Evolutionary conservation across 805 yeast species (phyloP).

Genomic region (Lachancea meyersii): DNA sequence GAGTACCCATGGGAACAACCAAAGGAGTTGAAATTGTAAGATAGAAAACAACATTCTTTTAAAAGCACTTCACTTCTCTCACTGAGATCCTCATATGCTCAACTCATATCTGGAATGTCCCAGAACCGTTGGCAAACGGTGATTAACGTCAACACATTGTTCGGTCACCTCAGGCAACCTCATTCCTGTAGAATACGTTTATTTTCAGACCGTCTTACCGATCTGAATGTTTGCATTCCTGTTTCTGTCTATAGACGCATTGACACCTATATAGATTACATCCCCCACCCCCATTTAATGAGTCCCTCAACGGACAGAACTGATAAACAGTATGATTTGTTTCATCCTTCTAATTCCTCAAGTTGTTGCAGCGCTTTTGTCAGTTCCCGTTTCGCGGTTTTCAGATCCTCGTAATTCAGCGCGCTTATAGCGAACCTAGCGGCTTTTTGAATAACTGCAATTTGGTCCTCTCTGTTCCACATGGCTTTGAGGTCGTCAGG

Average conservation of each 20-base stretch:
- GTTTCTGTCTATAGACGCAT: slow-evolving; percentile 10
- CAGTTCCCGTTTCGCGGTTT: slow-evolving; percentile 61
- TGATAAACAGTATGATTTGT: neutral
- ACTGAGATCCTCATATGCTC: slow-evolving; percentile 2
- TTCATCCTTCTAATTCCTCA: slow-evolving; percentile 5
- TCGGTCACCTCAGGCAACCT: slow-evolving; percentile 1
- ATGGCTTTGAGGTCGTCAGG: slow-evolving; percentile 33
- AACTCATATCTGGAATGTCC: slow-evolving; percentile 1
- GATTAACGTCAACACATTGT: no score
- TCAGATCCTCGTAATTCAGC: slow-evolving; percentile 65
- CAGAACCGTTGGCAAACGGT: no score
- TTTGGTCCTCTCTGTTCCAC: slow-evolving; percentile 49
- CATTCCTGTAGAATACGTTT: slow-evolving; percentile 7
- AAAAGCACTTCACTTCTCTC: neutral
- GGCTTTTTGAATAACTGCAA: slow-evolving; percentile 55
- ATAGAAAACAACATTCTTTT: no score
- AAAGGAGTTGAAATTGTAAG: slow-evolving; percentile 61
- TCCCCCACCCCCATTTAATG: slow-evolving; percentile 3
- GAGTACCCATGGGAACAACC: slow-evolving; percentile 98
- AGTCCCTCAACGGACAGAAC: slow-evolving; percentile 11
- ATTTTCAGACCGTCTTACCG: slow-evolving; percentile 2
- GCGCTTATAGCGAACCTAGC: slow-evolving; percentile 78
- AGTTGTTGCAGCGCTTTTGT: slow-evolving; percentile 45
- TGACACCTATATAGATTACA: slow-evolving; percentile 6
- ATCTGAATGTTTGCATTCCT: slow-evolving; percentile 8